Evolutionary conservation across 129 eudicot genomes (phyloP).

Genomic region (Tanacetum coccineum): DNA sequence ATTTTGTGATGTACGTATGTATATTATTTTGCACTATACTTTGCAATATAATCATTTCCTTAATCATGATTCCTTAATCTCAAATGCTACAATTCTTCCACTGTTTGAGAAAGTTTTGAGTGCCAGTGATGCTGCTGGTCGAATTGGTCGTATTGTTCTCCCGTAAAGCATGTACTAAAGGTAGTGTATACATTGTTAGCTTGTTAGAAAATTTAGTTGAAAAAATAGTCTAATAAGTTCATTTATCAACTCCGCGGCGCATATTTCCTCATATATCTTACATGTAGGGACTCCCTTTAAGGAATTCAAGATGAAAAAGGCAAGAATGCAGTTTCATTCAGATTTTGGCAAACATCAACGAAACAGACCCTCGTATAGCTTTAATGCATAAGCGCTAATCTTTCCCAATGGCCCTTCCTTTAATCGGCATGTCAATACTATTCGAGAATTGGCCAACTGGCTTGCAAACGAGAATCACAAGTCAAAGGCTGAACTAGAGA

Average conservation of each 20-base stretch:
- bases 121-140: too few species aligned
- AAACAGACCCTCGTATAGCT: slow-evolving; percentile 43
- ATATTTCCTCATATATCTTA: slow-evolving; percentile 95
- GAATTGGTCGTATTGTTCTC: slow-evolving; percentile 97
- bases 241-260: slow-evolving; percentile 48
- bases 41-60: slow-evolving; percentile 37
- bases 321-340: slow-evolving; percentile 91
- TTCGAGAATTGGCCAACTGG: slow-evolving; percentile 39
- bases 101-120: too few species aligned
- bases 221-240: not conserved
- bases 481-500: slow-evolving; percentile 54
- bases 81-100: too few species aligned
- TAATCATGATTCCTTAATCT: slow-evolving; percentile 50
- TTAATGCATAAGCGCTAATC: slow-evolving; percentile 39
- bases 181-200: slow-evolving; percentile 36
- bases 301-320: slow-evolving; percentile 95
- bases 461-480: slow-evolving; percentile 35
- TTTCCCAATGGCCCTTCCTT: too few species aligned
- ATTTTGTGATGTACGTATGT: too few species aligned
- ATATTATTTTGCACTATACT: not conserved
- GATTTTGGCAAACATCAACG: too few species aligned
- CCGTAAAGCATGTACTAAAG: slow-evolving; percentile 99
- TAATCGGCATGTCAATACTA: slow-evolving; percentile 30
- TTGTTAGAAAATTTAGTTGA: slow-evolving; percentile 4
- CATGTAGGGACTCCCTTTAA: slow-evolving; percentile 91